Conservation (phyloP, 179 eudicot genomes). For the Corrigiola litoralis region DNA sequence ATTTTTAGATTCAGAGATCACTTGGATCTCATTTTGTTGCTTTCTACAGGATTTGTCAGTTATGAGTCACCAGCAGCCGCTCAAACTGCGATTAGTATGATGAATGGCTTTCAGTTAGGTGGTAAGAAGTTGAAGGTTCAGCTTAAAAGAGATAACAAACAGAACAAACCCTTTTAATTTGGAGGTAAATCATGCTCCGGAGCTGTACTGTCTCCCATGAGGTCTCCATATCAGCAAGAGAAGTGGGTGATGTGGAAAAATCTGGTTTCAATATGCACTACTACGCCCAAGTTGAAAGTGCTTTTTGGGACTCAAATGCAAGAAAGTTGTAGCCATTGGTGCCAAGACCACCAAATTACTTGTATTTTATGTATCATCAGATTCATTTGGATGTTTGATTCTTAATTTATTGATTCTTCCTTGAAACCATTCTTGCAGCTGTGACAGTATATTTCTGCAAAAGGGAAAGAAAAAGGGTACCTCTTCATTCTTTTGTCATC, state of each 20-base stretch:
- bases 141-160: slow-evolving; percentile 87
- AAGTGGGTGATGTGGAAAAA: slow-evolving; percentile 19
- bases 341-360: slow-evolving; percentile 28
- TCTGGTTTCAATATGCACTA: slow-evolving; percentile 12
- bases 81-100: slow-evolving; percentile 72
- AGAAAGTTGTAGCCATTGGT: slow-evolving; percentile 49
- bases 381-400: slow-evolving; percentile 34
- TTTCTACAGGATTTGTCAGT: slow-evolving; percentile 82
- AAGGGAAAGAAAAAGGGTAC: slow-evolving; percentile 16
- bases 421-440: slow-evolving; percentile 19
- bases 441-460: slow-evolving; percentile 25
- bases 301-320: slow-evolving; percentile 29
- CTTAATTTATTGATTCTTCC: slow-evolving; percentile 37
- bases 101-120: slow-evolving; percentile 90
- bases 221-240: slow-evolving; percentile 18
- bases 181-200: slow-evolving; percentile 19
- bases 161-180: slow-evolving; percentile 49
- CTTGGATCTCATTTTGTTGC: slow-evolving; percentile 12
- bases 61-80: slow-evolving; percentile 83
- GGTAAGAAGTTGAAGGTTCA: slow-evolving; percentile 97
- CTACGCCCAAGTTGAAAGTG: slow-evolving; percentile 31
- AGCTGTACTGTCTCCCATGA: not conserved
- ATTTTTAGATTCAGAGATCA: not conserved
- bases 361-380: slow-evolving; percentile 40
- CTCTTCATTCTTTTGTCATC: slow-evolving; percentile 12